Percentiles rank a stretch among this genome's conserved stretches.
Conservation (phyloP, 176 grass and related monocot species). For the Tillandsia leiboldiana region DNA sequence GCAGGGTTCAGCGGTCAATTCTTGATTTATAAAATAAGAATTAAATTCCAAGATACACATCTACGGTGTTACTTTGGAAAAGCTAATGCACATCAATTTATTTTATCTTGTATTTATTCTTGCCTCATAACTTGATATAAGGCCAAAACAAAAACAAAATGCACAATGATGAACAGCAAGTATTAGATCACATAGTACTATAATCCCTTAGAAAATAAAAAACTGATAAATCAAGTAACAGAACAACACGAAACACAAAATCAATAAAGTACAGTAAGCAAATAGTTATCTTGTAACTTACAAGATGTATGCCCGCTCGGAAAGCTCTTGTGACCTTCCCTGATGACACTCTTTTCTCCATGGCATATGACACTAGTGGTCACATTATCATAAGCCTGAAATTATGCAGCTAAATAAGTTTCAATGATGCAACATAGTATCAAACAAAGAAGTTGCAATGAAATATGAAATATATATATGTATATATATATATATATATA, state of each 20-base stretch:
- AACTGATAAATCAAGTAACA: not conserved
- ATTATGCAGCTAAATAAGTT: constrained; percentile 3
- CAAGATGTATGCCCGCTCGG: constrained; percentile 90
- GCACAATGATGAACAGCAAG: not conserved
- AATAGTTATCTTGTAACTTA: constrained; percentile 19
- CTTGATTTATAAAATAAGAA: too few relatives aligned
- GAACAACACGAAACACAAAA: not conserved
- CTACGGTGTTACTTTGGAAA: too few relatives aligned
- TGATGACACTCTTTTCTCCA: constrained; percentile 68
- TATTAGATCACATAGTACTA: not conserved
- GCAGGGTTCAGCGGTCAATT: too few relatives aligned
- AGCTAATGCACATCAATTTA: too few relatives aligned
- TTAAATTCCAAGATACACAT: too few relatives aligned
- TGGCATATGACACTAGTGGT: constrained; percentile 74
- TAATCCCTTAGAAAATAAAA: not conserved
- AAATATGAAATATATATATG: too few relatives aligned
- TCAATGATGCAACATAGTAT: not conserved
- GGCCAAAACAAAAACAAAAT: not conserved
- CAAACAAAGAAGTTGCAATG: not conserved
- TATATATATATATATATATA: too few relatives aligned
- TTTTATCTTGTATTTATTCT: too few relatives aligned
- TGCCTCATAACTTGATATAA: too few relatives aligned
- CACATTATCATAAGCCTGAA: constrained; percentile 66
- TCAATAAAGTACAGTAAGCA: not conserved
- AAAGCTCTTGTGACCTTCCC: constrained; percentile 94